Conservation (phyloP, 208 protist genomes). For the Borovskyia barvae region DNA sequence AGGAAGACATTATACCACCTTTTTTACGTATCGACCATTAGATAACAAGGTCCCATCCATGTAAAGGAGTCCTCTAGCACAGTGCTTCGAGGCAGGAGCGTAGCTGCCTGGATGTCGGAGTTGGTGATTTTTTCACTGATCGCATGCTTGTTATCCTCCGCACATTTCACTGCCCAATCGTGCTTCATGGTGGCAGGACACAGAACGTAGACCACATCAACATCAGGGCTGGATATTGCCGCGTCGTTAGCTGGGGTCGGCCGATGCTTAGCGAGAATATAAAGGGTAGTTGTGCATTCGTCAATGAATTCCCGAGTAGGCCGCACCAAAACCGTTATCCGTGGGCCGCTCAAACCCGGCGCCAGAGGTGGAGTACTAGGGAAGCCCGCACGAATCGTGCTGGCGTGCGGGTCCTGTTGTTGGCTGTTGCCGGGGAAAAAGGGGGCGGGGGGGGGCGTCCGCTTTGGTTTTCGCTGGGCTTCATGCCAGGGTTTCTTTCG, state of each 20-base stretch:
- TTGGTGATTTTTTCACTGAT: slow-evolving; percentile 53
- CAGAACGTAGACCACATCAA: slow-evolving; percentile 46
- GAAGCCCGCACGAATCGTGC: no score
- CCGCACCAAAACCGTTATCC: no score
- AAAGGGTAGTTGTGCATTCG: slow-evolving; percentile 18
- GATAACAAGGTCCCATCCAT: slow-evolving; percentile 73
- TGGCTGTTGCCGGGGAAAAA: no score
- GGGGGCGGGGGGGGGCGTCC: no score
- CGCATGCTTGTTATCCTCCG: slow-evolving; percentile 52
- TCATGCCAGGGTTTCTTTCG: no score
- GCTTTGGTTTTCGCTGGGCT: no score
- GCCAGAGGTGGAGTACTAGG: no score
- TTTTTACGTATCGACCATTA: slow-evolving; percentile 35
- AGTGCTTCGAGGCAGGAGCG: slow-evolving; percentile 49
- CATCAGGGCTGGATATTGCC: slow-evolving; percentile 8
- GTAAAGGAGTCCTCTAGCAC: slow-evolving; percentile 45
- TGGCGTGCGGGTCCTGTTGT: no score
- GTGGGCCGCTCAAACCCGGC: no score
- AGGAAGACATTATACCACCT: slow-evolving; percentile 10
- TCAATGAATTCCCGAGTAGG: slow-evolving; percentile 23
- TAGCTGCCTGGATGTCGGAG: slow-evolving; percentile 32
- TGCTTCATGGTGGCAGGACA: slow-evolving; percentile 41
- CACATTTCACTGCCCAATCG: slow-evolving; percentile 48
- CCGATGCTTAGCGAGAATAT: slow-evolving; percentile 25
- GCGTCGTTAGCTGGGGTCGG: slow-evolving; percentile 18